phyloP scores from a whole-genome alignment of 169 alveolate genomes.

The Plasmodium reichenowi region DNA sequence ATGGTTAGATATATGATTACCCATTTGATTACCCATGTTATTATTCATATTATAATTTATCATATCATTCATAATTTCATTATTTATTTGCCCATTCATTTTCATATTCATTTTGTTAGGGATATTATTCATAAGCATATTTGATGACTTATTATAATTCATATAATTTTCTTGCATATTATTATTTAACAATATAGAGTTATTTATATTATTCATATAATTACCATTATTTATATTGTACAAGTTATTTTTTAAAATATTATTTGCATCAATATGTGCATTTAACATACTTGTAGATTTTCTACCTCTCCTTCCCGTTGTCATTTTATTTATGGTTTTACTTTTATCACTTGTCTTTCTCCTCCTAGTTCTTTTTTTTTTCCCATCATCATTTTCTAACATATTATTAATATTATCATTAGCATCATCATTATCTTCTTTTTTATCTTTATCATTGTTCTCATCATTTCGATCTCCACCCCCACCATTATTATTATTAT shows the following conservation, averaged over 20 bases:
- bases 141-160: slow-evolving; percentile 12
- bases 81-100: slow-evolving; percentile 1
- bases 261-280: slow-evolving; percentile 18
- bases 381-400: slow-evolving; percentile 17
- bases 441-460: slow-evolving; percentile 2
- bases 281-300: background rate
- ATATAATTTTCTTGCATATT: slow-evolving; percentile 10
- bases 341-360: slow-evolving; percentile 64
- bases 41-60: background rate
- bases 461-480: slow-evolving; percentile 6
- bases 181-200: slow-evolving; percentile 4
- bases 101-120: slow-evolving; percentile 5
- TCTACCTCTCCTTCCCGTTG: slow-evolving; percentile 6
- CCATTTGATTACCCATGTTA: background rate
- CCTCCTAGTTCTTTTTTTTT: slow-evolving; percentile 17
- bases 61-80: background rate
- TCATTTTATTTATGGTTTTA: slow-evolving; percentile 44
- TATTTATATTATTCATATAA: slow-evolving; percentile 10
- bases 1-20: background rate
- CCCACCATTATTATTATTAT: background rate
- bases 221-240: slow-evolving; percentile 8
- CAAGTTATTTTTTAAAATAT: slow-evolving; percentile 8
- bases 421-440: slow-evolving; percentile 11
- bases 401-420: slow-evolving; percentile 9
- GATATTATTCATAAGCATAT: slow-evolving; percentile 3